Conservation (phyloP, 163 green algal genomes). For the Chloroidium sp. region DNA sequence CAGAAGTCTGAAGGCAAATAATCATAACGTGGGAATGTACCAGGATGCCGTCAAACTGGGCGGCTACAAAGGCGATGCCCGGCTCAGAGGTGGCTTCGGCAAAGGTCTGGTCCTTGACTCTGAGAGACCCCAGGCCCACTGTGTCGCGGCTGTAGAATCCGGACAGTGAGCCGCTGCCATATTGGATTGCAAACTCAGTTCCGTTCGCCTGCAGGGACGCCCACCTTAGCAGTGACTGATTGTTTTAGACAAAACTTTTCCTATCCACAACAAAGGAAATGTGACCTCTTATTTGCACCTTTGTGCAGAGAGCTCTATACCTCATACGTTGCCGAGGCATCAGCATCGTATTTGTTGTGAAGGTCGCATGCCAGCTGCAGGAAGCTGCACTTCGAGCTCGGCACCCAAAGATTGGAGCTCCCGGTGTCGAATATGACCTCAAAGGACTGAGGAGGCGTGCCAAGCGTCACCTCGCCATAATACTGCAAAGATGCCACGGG, state of each 20-base stretch:
- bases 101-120: conserved; percentile 69
- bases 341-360: conserved; percentile 80
- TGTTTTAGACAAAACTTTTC: neutral
- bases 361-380: conserved; percentile 87
- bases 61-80: conserved; percentile 87
- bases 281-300: no score
- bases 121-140: conserved; percentile 65
- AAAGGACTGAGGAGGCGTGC: conserved; percentile 82
- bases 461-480: conserved; percentile 84
- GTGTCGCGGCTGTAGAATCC: conserved; percentile 84
- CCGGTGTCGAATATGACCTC: conserved; percentile 95
- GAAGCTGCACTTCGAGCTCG: conserved; percentile 68
- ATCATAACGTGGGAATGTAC: conserved; percentile 23
- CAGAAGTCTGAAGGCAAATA: neutral
- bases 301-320: conserved; percentile 16
- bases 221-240: neutral
- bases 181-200: conserved; percentile 91
- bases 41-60: conserved; percentile 98
- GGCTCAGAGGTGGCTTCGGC: conserved; percentile 93
- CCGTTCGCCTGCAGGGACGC: conserved; percentile 52
- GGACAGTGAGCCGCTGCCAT: conserved; percentile 83
- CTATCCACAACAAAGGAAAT: neutral
- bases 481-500: conserved; percentile 61
- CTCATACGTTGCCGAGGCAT: conserved; percentile 64
- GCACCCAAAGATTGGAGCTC: conserved; percentile 88